These are phyloP conservation scores for Omphalea diandra DNA, from an alignment of 441 rosid genomes.

Conservation along the genomic window DNA sequence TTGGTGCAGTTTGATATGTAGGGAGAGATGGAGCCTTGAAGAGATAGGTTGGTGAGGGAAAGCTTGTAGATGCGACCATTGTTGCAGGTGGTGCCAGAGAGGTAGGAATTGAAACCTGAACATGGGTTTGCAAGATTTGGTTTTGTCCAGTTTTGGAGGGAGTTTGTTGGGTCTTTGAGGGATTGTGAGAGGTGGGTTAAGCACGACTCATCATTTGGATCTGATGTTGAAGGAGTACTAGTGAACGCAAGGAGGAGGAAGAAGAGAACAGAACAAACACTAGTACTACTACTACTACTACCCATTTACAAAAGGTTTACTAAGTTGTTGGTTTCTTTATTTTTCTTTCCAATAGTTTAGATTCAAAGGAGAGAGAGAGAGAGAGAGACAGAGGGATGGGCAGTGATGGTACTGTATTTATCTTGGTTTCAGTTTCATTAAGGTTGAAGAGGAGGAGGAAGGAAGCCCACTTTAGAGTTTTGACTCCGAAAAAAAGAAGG, in stretches of 20 bases:
- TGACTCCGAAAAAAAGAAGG: too few species aligned
- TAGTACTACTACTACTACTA: too few species aligned
- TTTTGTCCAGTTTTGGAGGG: conserved; percentile 83
- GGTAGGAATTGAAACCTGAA: conserved; percentile 71
- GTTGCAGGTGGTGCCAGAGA: conserved; percentile 86
- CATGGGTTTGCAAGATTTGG: conserved; percentile 65
- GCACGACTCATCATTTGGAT: conserved; percentile 87
- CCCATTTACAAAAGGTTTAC: conserved; percentile 34
- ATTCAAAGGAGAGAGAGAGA: neutral
- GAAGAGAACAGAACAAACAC: conserved; percentile 29
- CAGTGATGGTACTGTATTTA: conserved; percentile 10
- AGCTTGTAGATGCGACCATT: conserved; percentile 94
- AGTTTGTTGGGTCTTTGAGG: conserved; percentile 56
- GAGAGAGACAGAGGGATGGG: too few species aligned
- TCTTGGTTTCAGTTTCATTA: conserved; percentile 6
- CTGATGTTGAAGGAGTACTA: conserved; percentile 40
- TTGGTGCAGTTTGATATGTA: conserved; percentile 85
- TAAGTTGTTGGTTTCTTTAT: conserved; percentile 1
- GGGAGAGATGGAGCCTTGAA: conserved; percentile 80
- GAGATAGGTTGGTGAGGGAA: conserved; percentile 71
- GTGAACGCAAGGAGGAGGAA: conserved; percentile 34
- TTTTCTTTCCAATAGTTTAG: neutral
- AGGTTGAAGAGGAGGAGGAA: too few species aligned
- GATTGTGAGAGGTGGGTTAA: conserved; percentile 58
- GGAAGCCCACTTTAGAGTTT: neutral